phyloP scores from a whole-genome alignment of 2,329 filamentous ascomycete genomes.

The Venturia oleaginea region DNA sequence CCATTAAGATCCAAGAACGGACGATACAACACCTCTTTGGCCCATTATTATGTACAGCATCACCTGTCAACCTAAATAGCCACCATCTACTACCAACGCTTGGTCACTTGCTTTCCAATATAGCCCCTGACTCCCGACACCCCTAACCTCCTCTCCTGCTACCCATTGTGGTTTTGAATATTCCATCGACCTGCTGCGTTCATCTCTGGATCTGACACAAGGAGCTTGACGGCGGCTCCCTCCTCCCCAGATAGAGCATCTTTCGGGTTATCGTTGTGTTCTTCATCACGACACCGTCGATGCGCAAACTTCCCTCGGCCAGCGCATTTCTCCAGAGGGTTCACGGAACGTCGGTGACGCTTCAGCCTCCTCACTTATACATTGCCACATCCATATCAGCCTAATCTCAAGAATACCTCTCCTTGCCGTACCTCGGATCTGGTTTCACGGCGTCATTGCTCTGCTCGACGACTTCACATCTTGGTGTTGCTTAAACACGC shows the following conservation, averaged over 20 bases:
- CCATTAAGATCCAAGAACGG: slow-evolving; percentile 24
- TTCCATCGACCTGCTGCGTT: background rate
- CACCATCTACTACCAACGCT: slow-evolving; percentile 9
- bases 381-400: slow-evolving; percentile 1
- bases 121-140: slow-evolving; percentile 10
- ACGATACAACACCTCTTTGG: slow-evolving; percentile 10
- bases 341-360: background rate
- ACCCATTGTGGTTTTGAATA: background rate
- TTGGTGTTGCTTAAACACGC: slow-evolving; percentile 6
- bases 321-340: slow-evolving; percentile 3
- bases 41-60: slow-evolving; percentile 4
- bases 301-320: background rate
- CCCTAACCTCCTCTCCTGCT: background rate
- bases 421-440: background rate
- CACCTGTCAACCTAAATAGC: slow-evolving; percentile 12
- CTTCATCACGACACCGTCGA: background rate
- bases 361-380: slow-evolving; percentile 3
- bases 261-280: background rate
- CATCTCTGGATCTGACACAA: background rate
- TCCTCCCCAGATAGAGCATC: background rate
- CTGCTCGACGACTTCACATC: background rate
- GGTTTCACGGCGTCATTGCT: background rate
- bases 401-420: background rate
- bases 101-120: slow-evolving; percentile 7
- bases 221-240: background rate